Base-by-base conservation (phyloP, 78 protist species). In the Planoprotostelium fungivorum region DNA sequence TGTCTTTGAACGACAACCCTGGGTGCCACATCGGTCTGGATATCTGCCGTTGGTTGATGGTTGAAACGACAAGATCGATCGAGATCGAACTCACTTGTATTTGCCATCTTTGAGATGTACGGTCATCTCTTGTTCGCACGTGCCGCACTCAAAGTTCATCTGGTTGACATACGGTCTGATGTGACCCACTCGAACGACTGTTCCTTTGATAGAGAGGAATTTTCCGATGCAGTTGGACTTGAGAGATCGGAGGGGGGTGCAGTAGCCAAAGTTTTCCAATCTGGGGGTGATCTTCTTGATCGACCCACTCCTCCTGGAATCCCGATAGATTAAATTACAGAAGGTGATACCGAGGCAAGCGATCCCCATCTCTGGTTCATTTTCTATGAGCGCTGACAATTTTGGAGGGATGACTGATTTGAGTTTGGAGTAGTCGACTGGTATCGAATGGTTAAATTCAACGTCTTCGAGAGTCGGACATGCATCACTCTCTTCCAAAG, bases 161-260 rank as follows among this genome's bases (percentile, higher is more conserved):
- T 38, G 10, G 0, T 29, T 31, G 29, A 97, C 95, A 29, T 97
- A 9, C 25, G 99, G 99, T 87, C 92, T 92, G 88, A 97, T 92
- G 87, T 36, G 31, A 38, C 98, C 84, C 23, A 92, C 98, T 1
- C 99, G 90, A 36, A 98, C 96, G 1, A 98, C 99, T 0, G 98
- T 97, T 37, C 99, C 99, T 0, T 86, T 63, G 0, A 98, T 28
- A 25, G 91, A 1, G 0, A 98, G 95, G 16, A 97, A 96, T 28
- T 89, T 88, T 0, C 94, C 96, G 35, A 91, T 83, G 0, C 87
- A 31, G 63, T 89, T 89, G 0, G 93, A 36, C 0, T 87, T 89
- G 1, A 93, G 34, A 16, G 38, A 87, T 0, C 35, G 37, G 10
- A 90, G 9, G 34, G 87, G 90, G 25, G 84, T 35, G 1, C 39